A percentile compares a stretch with the other conserved stretches of the same genome.
These are phyloP conservation scores for Fraxinus anomala DNA, from an alignment of 257 asterid species.

Conservation along the genomic window DNA sequence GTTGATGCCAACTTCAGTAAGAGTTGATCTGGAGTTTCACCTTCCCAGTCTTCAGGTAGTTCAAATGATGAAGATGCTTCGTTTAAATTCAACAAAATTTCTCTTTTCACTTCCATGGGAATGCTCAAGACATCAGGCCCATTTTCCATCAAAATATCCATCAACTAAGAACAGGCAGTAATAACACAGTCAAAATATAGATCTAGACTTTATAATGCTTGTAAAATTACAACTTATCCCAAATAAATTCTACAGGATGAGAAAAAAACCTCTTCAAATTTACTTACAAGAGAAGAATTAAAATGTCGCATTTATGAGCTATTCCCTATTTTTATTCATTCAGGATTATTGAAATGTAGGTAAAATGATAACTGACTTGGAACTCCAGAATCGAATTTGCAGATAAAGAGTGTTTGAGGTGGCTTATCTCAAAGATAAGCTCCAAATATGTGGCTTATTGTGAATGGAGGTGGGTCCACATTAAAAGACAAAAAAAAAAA, in stretches of 20 bases:
- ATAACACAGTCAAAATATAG: slow-evolving; percentile 18
- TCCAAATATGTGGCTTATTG: too few species aligned
- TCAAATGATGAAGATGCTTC: slow-evolving; percentile 65
- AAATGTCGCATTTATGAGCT: neutral
- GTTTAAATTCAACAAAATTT: slow-evolving; percentile 69
- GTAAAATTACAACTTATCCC: neutral
- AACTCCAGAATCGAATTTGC: neutral
- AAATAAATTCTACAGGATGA: neutral
- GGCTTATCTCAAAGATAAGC: too few species aligned
- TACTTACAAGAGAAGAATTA: neutral
- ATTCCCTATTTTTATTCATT: neutral
- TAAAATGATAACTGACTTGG: neutral
- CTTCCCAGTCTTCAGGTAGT: slow-evolving; percentile 93
- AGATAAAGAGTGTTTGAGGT: neutral
- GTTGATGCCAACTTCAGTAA: slow-evolving; percentile 77
- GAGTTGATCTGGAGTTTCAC: slow-evolving; percentile 76
- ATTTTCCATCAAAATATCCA: slow-evolving; percentile 70
- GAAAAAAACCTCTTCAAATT: neutral
- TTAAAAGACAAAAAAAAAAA: too few species aligned
- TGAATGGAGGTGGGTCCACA: too few species aligned
- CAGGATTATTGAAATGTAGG: neutral
- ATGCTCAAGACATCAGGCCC: slow-evolving; percentile 64
- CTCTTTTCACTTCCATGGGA: slow-evolving; percentile 75
- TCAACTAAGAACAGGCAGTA: slow-evolving; percentile 50
- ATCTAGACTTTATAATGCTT: neutral